A percentile compares a stretch with the other conserved stretches of the same genome.
phyloP scores from a whole-genome alignment of 2,329 filamentous ascomycete genomes.

The Neofusicoccum sp. region DNA sequence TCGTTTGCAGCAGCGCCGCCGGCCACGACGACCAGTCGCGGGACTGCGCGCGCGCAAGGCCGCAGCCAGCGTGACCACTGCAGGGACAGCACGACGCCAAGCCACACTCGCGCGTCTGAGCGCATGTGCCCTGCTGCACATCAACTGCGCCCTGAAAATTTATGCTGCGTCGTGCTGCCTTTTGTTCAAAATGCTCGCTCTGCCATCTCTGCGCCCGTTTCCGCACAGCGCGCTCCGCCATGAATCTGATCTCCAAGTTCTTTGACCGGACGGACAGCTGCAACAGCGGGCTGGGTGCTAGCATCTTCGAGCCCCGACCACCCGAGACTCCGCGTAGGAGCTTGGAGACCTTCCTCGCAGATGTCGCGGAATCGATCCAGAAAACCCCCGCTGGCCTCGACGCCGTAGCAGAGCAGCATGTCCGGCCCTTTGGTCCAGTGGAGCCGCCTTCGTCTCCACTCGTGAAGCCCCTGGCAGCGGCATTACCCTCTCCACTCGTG shows the following conservation, averaged over 20 bases:
- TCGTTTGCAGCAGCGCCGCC: not conserved
- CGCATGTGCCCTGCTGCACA: slow-evolving; percentile 2
- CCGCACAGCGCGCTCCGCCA: not conserved
- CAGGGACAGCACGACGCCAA: slow-evolving; percentile 9
- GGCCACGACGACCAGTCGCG: not conserved
- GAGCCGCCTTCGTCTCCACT: slow-evolving; percentile 6
- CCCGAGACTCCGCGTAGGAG: slow-evolving; percentile 2
- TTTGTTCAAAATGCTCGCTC: not conserved
- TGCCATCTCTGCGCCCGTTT: not conserved
- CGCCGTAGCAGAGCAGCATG: not conserved
- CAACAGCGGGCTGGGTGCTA: not conserved
- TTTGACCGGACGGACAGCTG: not conserved
- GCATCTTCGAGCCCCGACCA: slow-evolving; percentile 9
- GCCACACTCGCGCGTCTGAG: slow-evolving; percentile 5
- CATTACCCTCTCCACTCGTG: not conserved
- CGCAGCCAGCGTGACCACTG: slow-evolving; percentile 1
- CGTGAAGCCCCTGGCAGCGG: slow-evolving; percentile 4
- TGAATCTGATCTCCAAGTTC: slow-evolving; percentile 4
- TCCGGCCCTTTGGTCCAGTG: not conserved
- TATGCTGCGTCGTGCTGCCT: not conserved
- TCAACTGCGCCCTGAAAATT: slow-evolving; percentile 11
- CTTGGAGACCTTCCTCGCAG: slow-evolving; percentile 3
- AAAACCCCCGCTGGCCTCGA: not conserved
- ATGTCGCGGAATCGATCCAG: not conserved
- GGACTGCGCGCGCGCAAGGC: not conserved